Evolutionary conservation across 495 filamentous ascomycete species (phyloP).

Genomic region (Bacidia rubella): DNA sequence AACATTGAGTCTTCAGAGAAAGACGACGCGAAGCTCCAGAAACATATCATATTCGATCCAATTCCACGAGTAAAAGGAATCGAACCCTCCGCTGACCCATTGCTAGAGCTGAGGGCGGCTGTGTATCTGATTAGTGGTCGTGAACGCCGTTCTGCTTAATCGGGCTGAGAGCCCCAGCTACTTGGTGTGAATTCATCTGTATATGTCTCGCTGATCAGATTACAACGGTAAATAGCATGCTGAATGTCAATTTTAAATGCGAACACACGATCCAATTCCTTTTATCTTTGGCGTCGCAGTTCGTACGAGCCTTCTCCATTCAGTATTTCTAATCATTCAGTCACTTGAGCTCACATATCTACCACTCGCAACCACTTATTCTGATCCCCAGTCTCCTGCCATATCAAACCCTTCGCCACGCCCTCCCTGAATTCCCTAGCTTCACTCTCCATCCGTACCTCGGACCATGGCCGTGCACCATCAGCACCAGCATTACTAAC

Average conservation of each 20-base stretch:
- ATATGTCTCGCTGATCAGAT: too few species aligned
- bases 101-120: constrained; percentile 37
- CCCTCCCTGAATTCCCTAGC: not conserved
- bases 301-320: too few species aligned
- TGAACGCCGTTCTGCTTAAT: constrained; percentile 18
- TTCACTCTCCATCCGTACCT: not conserved
- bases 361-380: not conserved
- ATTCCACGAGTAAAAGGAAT: constrained; percentile 39
- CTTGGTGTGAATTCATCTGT: too few species aligned
- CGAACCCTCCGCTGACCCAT: constrained; percentile 35
- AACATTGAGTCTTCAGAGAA: constrained; percentile 29
- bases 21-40: constrained; percentile 31
- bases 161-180: too few species aligned
- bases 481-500: not conserved
- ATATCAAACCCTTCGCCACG: not conserved
- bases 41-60: constrained; percentile 40
- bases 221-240: too few species aligned
- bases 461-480: not conserved
- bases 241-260: too few species aligned
- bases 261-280: too few species aligned
- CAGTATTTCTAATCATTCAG: too few species aligned
- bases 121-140: constrained; percentile 41
- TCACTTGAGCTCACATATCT: not conserved
- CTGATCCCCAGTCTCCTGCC: not conserved
- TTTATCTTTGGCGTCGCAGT: too few species aligned